phyloP scores from a whole-genome alignment of 2,329 filamentous ascomycete genomes.

The Plenodomus tracheiphilus region DNA sequence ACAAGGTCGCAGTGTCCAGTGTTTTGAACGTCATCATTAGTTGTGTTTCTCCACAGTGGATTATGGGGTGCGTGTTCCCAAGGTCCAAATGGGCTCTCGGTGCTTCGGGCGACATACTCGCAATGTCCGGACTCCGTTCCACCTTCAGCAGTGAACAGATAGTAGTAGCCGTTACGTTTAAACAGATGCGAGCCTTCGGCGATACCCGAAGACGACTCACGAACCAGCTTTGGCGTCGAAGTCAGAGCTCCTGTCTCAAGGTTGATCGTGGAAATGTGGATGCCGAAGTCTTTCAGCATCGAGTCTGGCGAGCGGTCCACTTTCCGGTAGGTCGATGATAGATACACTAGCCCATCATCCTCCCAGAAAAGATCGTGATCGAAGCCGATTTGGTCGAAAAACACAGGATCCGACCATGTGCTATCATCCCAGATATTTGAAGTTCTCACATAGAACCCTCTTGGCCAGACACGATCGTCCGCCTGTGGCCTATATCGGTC shows the following conservation, averaged over 20 bases:
- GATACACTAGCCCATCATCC: conserved; percentile 56
- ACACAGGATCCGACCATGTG: conserved; percentile 27
- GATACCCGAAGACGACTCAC: conserved; percentile 29
- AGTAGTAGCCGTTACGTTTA: conserved; percentile 25
- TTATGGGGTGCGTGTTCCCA: conserved; percentile 43
- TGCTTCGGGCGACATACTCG: conserved; percentile 59
- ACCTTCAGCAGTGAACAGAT: conserved; percentile 35
- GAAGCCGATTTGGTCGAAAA: conserved; percentile 28
- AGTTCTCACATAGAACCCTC: conserved; percentile 53
- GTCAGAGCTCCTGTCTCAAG: conserved; percentile 31
- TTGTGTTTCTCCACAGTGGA: conserved; percentile 41
- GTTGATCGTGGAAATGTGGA: conserved; percentile 36
- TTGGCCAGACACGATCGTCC: conserved; percentile 45
- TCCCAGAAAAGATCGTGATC: conserved; percentile 55
- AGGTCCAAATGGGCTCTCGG: conserved; percentile 40
- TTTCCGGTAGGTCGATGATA: conserved; percentile 20
- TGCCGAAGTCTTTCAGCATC: conserved; percentile 30
- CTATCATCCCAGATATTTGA: conserved; percentile 18
- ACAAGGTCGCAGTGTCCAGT: conserved; percentile 33
- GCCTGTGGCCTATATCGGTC: conserved; percentile 32
- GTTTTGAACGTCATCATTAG: conserved; percentile 36
- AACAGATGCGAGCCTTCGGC: conserved; percentile 44
- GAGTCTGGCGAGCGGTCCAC: conserved; percentile 18
- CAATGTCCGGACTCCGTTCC: conserved; percentile 43
- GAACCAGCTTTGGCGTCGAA: conserved; percentile 22